A percentile compares a stretch with the other conserved stretches of the same genome.
phyloP scores from a whole-genome alignment of 345 rosid species.

The Durio zibethinus region DNA sequence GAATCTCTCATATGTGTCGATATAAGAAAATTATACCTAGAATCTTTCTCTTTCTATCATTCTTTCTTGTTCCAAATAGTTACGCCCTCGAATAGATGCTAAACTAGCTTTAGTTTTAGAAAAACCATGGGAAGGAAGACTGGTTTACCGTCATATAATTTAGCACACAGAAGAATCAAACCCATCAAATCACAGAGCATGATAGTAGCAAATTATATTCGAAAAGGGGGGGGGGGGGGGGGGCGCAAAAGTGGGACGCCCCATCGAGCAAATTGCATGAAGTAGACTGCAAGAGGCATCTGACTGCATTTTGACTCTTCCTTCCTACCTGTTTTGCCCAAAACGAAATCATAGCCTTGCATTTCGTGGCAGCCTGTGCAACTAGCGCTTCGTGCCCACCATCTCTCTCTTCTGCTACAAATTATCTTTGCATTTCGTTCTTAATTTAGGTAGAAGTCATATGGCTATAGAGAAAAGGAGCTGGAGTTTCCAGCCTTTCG shows the following conservation, averaged over 20 bases:
- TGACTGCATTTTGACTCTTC: neutral
- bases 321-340: neutral
- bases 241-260: slow-evolving; percentile 4
- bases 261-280: neutral
- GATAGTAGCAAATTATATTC: neutral
- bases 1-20: neutral
- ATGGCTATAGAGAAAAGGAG: neutral
- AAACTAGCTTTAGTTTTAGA: neutral
- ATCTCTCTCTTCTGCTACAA: neutral
- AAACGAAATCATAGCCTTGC: neutral
- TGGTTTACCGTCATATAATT: neutral
- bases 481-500: neutral
- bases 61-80: neutral
- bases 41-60: neutral
- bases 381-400: neutral
- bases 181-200: neutral
- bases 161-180: neutral
- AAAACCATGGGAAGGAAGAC: neutral
- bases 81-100: neutral
- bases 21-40: neutral
- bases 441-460: neutral
- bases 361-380: neutral
- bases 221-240: neutral
- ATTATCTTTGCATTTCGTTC: neutral
- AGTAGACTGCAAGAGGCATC: neutral